phyloP scores from a whole-genome alignment of 768 basidiomycete genomes.

The Kwoniella botswanensis region DNA sequence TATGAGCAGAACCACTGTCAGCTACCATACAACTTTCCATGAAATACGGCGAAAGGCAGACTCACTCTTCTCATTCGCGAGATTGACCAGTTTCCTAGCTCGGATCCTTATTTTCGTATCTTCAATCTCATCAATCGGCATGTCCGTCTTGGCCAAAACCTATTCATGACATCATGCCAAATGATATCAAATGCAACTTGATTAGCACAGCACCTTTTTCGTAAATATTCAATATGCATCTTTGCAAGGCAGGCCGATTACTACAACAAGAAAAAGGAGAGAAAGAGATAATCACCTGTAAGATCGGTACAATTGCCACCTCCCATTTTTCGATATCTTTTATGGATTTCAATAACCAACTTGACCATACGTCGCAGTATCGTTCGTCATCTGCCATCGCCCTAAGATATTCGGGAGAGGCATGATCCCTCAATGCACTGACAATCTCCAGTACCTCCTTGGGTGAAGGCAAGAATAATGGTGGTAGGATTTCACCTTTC shows the following conservation, averaged over 20 bases:
- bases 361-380: conserved; percentile 29
- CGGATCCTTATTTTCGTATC: conserved; percentile 32
- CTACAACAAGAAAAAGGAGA: not conserved
- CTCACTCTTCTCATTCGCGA: conserved; percentile 26
- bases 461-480: conserved; percentile 35
- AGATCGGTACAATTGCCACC: conserved; percentile 30
- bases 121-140: conserved; percentile 31
- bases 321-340: conserved; percentile 43
- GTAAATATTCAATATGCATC: not conserved
- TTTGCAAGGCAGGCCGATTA: not conserved
- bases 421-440: conserved; percentile 19
- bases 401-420: conserved; percentile 33
- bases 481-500: conserved; percentile 17
- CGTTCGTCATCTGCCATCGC: conserved; percentile 40
- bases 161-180: conserved; percentile 4
- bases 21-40: too few species aligned
- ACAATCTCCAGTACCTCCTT: conserved; percentile 41
- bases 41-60: too few species aligned
- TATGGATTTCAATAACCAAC: conserved; percentile 30
- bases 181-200: not conserved
- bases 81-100: conserved; percentile 17
- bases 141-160: conserved; percentile 43
- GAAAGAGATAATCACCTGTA: conserved; percentile 32
- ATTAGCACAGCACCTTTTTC: not conserved
- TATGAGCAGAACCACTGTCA: not conserved